Conservation (phyloP, 768 basidiomycete genomes). For the Suillus fuscotomentosus region DNA sequence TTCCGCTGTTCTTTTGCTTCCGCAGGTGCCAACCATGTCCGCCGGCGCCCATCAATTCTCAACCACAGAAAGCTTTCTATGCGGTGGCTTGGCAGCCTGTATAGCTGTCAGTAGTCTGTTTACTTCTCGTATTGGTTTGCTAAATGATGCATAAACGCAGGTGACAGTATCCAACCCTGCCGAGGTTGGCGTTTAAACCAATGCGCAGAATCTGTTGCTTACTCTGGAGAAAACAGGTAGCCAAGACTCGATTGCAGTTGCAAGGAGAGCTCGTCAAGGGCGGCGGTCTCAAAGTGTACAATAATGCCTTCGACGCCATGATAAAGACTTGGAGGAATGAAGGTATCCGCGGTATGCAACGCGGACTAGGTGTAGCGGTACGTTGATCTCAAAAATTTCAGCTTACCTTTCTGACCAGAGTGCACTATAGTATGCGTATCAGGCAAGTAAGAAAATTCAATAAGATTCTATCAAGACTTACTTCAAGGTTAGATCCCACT, state of each 20-base stretch:
- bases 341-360: slow-evolving; percentile 87
- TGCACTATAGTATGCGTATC: slow-evolving; percentile 75
- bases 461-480: background rate
- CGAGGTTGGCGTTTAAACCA: slow-evolving; percentile 32
- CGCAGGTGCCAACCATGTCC: background rate
- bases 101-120: slow-evolving; percentile 63
- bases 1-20: background rate
- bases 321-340: slow-evolving; percentile 88
- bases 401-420: slow-evolving; percentile 10
- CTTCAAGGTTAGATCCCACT: slow-evolving; percentile 65
- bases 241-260: slow-evolving; percentile 93
- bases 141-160: background rate
- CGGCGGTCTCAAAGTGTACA: slow-evolving; percentile 77
- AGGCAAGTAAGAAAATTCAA: slow-evolving; percentile 49
- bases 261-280: slow-evolving; percentile 90
- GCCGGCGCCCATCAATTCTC: slow-evolving; percentile 40
- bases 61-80: slow-evolving; percentile 79
- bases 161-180: slow-evolving; percentile 72
- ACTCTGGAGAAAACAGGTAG: slow-evolving; percentile 42
- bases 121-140: background rate
- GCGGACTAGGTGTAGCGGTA: slow-evolving; percentile 89
- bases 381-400: slow-evolving; percentile 26
- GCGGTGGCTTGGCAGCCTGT: slow-evolving; percentile 90
- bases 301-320: slow-evolving; percentile 83
- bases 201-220: background rate